Evolutionary conservation across 805 yeast species (phyloP), one percentile per base, ranked within the genome.

Genomic region (Nakazawaea populi): DNA sequence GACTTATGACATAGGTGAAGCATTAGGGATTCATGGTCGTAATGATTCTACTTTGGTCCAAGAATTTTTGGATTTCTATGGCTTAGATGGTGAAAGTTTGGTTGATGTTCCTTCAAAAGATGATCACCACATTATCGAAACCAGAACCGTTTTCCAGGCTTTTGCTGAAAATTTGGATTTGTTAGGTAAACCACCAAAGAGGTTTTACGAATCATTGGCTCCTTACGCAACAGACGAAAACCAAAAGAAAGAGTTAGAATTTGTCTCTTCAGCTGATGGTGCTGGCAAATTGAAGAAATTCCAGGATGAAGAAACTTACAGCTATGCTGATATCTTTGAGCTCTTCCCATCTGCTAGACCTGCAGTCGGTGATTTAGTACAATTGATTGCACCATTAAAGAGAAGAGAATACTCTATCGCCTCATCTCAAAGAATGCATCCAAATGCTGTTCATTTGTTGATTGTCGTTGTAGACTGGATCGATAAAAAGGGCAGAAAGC

Each of bases 321-420:
- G 87, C 34, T 92, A 87, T 64, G 87, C 82, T 48, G 98, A 92
- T 66, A 77, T 91, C 54, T 77, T 91, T 58, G 80, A 79, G 58
- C 80, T 86, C 63, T 92, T 87, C 77, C 75, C 80, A 58, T 83
- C 91, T 52, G 96, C 92, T 28, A 83, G 84, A 67, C 97, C 97
- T 29, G 60, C 81, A 4, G 72, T 86, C 52, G 76, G 74, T 51
- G 89, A 87, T 28, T 76, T 92, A 59, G 80, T 85, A 36, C 77
- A 77, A 59, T 69, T 92, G 52, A 79, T 92, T 56, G 82, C 96
- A 27, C 91, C 96, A 14, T 77, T 91, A 65, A 92, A 92, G 76
- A 86, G 98, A 75, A 87, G 98, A 75, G 98, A 92, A 71, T 92
- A 92, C 68, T 92, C 97, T 11, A 92, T 92, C 69, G 97, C 98